Base-by-base conservation (phyloP, 1,284 basidiomycete genomes). In the Violaceomyces palustris region DNA sequence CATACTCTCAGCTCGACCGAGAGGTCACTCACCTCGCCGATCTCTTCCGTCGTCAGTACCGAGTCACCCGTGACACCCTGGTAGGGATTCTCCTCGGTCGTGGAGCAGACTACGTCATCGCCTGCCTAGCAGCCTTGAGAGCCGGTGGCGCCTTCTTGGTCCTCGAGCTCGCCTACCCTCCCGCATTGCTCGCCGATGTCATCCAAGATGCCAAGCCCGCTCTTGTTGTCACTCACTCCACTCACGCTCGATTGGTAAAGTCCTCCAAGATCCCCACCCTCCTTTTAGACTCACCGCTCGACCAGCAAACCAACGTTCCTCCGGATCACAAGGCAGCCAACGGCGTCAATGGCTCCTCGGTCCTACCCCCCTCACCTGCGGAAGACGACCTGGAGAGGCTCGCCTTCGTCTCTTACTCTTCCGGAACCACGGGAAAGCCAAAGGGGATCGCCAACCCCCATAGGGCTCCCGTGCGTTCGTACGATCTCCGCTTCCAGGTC, bases 371-470 rank as follows among this genome's bases (percentile, higher is more conserved):
- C 21, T 42, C 59, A 3, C 58, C 64, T 24, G 32, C 24, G 0
- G 51, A 61, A 7, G 39, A 53, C 42, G 67, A 72, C 28, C 64
- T 69, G 29, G 67, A 72, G 11, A 43, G 67, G 25, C 63, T 72
- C 7, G 64, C 67, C 27, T 72, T 72, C 33, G 70, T 72, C 34
- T 69, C 69, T 3, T 72, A 72, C 45, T 72, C 70, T 11, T 70
- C 67, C 12, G 70, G 70, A 19, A 72, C 70, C 23, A 72, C 70
- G 3, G 70, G 70, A 26, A 54, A 62, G 51, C 70, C 70, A 1
- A 72, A 72, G 40, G 70, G 70, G 8, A 72, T 72, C 44, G 67
- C 67, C 5, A 72, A 72, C 36, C 70, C 70, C 24, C 66, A 72
- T 33, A 57, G 64, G 7, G 70, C 70, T 21, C 56, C 69, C 8